Percentiles rank a stretch among this genome's conserved stretches.
Conservation (phyloP, 2,329 filamentous ascomycete genomes). For the Cryphonectria radicalis region DNA sequence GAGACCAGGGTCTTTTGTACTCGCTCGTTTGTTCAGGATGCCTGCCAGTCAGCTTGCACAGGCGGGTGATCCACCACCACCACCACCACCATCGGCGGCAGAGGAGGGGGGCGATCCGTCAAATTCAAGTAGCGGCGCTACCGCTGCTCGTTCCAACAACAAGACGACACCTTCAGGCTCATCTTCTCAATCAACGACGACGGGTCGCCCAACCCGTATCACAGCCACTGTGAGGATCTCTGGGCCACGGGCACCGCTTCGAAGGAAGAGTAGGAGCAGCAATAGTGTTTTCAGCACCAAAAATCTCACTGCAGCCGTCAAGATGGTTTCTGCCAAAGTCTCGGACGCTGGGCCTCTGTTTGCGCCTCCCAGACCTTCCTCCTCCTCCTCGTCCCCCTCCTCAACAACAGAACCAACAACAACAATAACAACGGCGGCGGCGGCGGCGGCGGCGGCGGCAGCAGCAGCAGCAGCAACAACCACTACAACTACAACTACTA, state of each 20-base stretch:
- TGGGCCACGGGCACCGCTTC: slow-evolving; percentile 24
- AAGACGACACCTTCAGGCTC: neutral
- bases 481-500: no score
- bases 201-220: slow-evolving; percentile 21
- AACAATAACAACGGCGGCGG: neutral
- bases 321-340: slow-evolving; percentile 27
- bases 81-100: neutral
- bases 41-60: slow-evolving; percentile 27
- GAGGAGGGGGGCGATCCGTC: no score
- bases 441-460: neutral
- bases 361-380: slow-evolving; percentile 1
- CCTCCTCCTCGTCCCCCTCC: neutral
- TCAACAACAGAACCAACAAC: neutral
- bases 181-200: neutral
- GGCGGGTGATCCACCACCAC: slow-evolving; percentile 15
- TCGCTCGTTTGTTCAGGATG: slow-evolving; percentile 20
- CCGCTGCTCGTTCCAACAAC: neutral
- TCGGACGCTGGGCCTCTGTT: slow-evolving; percentile 22
- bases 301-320: slow-evolving; percentile 28
- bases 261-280: slow-evolving; percentile 24
- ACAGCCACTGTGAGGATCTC: slow-evolving; percentile 27
- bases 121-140: neutral
- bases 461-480: no score
- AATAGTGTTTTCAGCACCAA: slow-evolving; percentile 29
- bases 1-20: neutral